phyloP scores from a whole-genome alignment of 371 early-diverging fungal genomes.

The Basidiobolus meristosporus region DNA sequence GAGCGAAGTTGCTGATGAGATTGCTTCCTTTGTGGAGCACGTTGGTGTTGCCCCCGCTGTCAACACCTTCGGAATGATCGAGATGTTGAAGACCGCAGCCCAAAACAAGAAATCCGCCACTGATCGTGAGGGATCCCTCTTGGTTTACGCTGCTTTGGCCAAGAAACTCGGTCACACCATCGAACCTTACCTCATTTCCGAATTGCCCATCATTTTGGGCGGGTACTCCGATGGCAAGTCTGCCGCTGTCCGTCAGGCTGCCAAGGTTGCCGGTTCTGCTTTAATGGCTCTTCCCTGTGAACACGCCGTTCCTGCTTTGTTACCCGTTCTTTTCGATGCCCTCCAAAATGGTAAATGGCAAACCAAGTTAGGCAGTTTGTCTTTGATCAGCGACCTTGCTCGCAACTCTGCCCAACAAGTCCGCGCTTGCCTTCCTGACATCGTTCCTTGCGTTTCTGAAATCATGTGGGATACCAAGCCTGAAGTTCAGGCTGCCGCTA shows the following conservation, averaged over 20 bases:
- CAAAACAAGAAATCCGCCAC: constrained; percentile 21
- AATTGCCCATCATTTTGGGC: constrained; percentile 23
- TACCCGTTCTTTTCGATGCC: constrained; percentile 29
- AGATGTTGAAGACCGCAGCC: too few species aligned
- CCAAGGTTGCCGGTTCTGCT: constrained; percentile 18
- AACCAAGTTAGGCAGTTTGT: constrained; percentile 25
- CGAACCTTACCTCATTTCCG: constrained; percentile 30
- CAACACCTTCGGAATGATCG: too few species aligned
- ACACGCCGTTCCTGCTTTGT: constrained; percentile 16
- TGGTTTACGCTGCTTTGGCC: constrained; percentile 22
- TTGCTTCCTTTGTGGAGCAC: too few species aligned
- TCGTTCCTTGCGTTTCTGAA: constrained; percentile 52
- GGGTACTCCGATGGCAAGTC: constrained; percentile 30
- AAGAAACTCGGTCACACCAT: constrained; percentile 15
- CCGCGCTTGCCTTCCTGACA: constrained; percentile 37
- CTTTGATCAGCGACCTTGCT: constrained; percentile 18
- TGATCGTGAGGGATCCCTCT: constrained; percentile 29
- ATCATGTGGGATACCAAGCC: constrained; percentile 62
- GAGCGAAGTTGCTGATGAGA: too few species aligned
- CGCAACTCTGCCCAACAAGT: constrained; percentile 19
- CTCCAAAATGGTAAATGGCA: constrained; percentile 41
- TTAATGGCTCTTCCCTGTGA: constrained; percentile 17
- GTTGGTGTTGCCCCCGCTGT: too few species aligned
- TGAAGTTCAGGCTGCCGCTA: constrained; percentile 29
- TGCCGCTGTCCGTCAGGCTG: constrained; percentile 24